Evolutionary conservation across 352 stramenopile species (phyloP).

Genomic region (Plasmopara muralis): DNA sequence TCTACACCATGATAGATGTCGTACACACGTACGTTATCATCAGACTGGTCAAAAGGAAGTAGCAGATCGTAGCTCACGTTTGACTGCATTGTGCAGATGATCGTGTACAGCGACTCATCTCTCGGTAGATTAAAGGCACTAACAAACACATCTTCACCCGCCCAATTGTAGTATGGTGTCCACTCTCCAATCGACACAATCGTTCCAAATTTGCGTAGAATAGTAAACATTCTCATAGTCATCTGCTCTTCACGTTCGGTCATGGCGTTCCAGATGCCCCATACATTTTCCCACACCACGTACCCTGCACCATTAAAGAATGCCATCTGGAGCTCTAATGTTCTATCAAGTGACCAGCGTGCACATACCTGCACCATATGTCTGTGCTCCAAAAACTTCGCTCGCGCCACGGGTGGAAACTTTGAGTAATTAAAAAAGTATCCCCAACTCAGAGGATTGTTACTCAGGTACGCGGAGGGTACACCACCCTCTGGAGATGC

Average conservation of each 20-base stretch:
- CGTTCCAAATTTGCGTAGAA: slow-evolving; percentile 51
- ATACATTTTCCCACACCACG: slow-evolving; percentile 86
- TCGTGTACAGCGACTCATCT: slow-evolving; percentile 43
- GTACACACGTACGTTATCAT: slow-evolving; percentile 29
- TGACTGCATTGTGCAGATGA: slow-evolving; percentile 43
- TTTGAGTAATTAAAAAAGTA: slow-evolving; percentile 64
- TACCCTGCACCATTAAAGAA: slow-evolving; percentile 86
- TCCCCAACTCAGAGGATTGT: slow-evolving; percentile 79
- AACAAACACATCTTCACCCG: slow-evolving; percentile 29
- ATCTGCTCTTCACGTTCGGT: slow-evolving; percentile 62
- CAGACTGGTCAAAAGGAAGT: slow-evolving; percentile 20
- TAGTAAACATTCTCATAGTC: slow-evolving; percentile 50
- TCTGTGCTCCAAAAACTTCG: slow-evolving; percentile 74
- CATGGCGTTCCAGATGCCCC: slow-evolving; percentile 83
- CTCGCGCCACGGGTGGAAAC: slow-evolving; percentile 60
- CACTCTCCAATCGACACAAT: slow-evolving; percentile 40
- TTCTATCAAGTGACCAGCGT: slow-evolving; percentile 72
- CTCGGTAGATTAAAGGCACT: slow-evolving; percentile 38
- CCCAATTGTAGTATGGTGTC: slow-evolving; percentile 50
- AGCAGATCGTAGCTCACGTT: slow-evolving; percentile 27
- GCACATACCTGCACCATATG: slow-evolving; percentile 82
- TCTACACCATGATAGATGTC: slow-evolving; percentile 61
- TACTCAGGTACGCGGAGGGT: slow-evolving; percentile 45
- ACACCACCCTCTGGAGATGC: slow-evolving; percentile 63
- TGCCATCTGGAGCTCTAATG: slow-evolving; percentile 51